Evolutionary conservation across 441 rosid species (phyloP).

Genomic region (Capsella rubella): DNA sequence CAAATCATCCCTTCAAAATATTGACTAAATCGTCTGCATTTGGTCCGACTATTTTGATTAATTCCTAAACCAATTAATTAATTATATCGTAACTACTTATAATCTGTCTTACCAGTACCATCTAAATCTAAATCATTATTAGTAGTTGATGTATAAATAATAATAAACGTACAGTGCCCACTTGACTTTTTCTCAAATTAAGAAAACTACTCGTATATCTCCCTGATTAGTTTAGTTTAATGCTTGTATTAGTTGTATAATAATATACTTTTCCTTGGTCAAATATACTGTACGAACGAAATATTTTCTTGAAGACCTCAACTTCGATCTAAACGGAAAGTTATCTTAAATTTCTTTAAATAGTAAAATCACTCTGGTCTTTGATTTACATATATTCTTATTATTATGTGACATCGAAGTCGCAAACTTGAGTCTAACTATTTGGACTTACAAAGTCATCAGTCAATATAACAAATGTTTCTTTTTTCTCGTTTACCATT

Average conservation of each 20-base stretch:
- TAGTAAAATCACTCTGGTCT: background rate
- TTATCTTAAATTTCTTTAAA: conserved; percentile 6
- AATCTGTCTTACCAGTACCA: background rate
- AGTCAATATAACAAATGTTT: conserved; percentile 3
- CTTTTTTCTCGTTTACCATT: background rate
- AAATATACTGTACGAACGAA: background rate
- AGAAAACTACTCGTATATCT: background rate
- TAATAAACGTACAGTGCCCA: conserved; percentile 9
- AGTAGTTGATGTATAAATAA: conserved; percentile 1
- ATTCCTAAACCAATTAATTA: background rate
- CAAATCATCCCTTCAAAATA: background rate
- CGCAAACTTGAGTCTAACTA: background rate
- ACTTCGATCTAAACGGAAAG: conserved; percentile 24
- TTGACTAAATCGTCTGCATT: conserved; percentile 7
- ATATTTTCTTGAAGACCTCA: background rate
- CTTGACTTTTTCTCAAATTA: conserved; percentile 7
- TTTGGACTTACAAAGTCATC: background rate
- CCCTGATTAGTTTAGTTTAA: background rate
- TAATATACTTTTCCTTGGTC: background rate
- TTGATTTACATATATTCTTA: background rate
- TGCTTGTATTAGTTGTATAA: background rate
- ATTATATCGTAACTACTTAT: background rate
- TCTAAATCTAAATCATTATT: conserved; percentile 19
- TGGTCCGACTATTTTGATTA: background rate
- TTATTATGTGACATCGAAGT: conserved; percentile 2